These are phyloP conservation scores for Coniferiporia sulphurascens DNA, from an alignment of 1,284 basidiomycete species.

Conservation along the genomic window DNA sequence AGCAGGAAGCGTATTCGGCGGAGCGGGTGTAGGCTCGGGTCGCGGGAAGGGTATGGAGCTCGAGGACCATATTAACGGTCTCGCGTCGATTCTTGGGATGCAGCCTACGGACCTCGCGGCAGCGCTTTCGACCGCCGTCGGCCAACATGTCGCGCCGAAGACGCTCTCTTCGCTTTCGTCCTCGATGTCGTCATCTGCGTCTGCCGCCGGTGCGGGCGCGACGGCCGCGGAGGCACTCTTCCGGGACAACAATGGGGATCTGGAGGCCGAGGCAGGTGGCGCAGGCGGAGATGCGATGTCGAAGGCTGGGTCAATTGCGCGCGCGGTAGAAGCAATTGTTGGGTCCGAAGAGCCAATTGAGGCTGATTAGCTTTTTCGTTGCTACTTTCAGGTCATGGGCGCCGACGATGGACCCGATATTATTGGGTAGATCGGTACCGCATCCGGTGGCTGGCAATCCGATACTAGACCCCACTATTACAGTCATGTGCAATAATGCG, in stretches of 20 bases:
- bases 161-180: constrained; percentile 45
- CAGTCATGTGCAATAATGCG: no score
- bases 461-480: neutral
- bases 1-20: neutral
- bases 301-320: constrained; percentile 9
- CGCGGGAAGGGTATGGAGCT: constrained; percentile 30
- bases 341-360: constrained; percentile 9
- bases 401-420: constrained; percentile 8
- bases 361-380: constrained; percentile 2
- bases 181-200: constrained; percentile 26
- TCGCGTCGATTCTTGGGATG: constrained; percentile 59
- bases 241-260: constrained; percentile 23
- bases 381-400: constrained; percentile 4
- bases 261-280: constrained; percentile 13
- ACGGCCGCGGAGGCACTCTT: constrained; percentile 40
- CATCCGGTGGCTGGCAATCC: neutral
- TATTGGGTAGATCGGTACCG: neutral
- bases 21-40: constrained; percentile 8
- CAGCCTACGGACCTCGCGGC: constrained; percentile 52
- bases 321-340: constrained; percentile 17
- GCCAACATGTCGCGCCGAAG: constrained; percentile 51
- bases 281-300: constrained; percentile 25
- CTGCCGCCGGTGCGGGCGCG: constrained; percentile 34
- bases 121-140: constrained; percentile 54
- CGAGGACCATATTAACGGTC: constrained; percentile 50